phyloP scores from a whole-genome alignment of 139 green algal genomes.

The Chlamydomonas eustigma region DNA sequence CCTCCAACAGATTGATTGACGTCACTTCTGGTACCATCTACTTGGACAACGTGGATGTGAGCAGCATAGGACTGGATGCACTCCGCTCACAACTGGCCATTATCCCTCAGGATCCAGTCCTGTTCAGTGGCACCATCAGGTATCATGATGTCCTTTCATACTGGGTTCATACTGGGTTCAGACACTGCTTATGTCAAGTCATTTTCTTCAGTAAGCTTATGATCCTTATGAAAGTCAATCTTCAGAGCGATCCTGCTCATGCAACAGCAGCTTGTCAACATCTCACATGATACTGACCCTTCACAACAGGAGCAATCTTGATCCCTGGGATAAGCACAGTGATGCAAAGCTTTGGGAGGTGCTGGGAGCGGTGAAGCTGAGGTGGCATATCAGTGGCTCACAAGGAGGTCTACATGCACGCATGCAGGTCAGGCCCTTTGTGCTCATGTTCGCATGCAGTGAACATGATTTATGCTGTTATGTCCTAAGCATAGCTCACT shows the following conservation, averaged over 20 bases:
- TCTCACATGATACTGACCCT: no score
- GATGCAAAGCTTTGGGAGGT: constrained; percentile 65
- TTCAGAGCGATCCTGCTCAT: no score
- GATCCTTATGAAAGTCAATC: no score
- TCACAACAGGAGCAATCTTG: constrained; percentile 6
- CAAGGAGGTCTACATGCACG: neutral
- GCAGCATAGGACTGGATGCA: constrained; percentile 59
- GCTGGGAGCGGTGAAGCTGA: constrained; percentile 61
- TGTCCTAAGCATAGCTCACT: no score
- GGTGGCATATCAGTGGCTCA: neutral
- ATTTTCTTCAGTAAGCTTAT: no score
- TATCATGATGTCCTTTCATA: no score
- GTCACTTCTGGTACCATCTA: constrained; percentile 56
- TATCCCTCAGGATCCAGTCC: constrained; percentile 76
- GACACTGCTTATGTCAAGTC: no score
- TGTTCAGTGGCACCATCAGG: constrained; percentile 77
- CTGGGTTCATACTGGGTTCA: no score
- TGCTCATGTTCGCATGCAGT: no score
- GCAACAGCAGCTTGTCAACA: no score
- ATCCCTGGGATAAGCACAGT: constrained; percentile 58
- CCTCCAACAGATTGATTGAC: constrained; percentile 73
- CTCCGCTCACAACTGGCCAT: constrained; percentile 75
- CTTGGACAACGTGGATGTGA: constrained; percentile 70
- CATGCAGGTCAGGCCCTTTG: no score
- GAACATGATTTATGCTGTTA: no score